Evolutionary conservation across 192 early-diverging fungal species (phyloP), one percentile per base, ranked within the genome.

Genomic region (Spinellus fusiger): DNA sequence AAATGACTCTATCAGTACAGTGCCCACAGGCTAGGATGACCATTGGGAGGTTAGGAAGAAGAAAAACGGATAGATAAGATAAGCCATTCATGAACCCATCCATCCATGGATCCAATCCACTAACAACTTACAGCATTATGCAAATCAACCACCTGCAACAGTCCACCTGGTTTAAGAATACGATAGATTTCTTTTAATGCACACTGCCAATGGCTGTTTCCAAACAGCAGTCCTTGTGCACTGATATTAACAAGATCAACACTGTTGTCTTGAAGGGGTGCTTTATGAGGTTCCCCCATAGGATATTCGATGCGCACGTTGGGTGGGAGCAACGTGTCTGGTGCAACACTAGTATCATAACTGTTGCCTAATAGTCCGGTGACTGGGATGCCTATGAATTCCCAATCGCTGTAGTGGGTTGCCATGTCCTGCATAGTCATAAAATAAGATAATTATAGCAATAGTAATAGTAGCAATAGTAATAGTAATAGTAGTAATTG

Each of bases 121-220:
- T n/a, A n/a, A n/a, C n/a, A 44, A 22, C 59, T 52, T 52, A 61
- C 59, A 18, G 48, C 10, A 35, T 61, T 16, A 34, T 61, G 49
- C 33, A 52, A 23, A 9, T 61, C 59, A n/a, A 49, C 59, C 27
- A 61, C 34, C 28, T 48, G 31, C 26, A 61, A 51, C 22, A 50
- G 25, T 8, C 68, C 68, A 20, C 61, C 61, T n/a, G 61, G 68
- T 27, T 64, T 69, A 15, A 69, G 57, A 20, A 62, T 38, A 31
- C 68, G 54, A 15, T 54, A 58, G 8, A 63, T 33, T 28, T 69
- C 68, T 28, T 50, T 57, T 15, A 63, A 46, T 12, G 64, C 32
- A 22, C 15, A 25, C 8, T 44, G 29, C 50, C 62, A 69, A 29
- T 64, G 38, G 16, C 57, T 54, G 10, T 23, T 27, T 15, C 32